Conservation (phyloP, 768 basidiomycete genomes). For the Amyloporia xantha region DNA sequence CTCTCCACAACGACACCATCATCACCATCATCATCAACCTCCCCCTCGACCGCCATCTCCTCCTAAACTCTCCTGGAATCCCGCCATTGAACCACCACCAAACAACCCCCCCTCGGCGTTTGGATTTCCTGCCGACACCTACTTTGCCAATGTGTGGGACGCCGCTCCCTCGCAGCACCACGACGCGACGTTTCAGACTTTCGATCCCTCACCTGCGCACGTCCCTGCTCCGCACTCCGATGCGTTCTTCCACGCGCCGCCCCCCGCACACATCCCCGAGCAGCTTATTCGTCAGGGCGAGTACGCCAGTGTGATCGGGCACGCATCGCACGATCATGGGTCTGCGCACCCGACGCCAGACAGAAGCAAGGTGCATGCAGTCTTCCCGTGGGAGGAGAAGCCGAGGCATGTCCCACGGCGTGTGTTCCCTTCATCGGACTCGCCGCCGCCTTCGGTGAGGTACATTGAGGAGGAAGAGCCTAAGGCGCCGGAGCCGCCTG, state of each 20-base stretch:
- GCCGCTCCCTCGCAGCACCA: conserved; percentile 38
- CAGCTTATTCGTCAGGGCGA: conserved; percentile 64
- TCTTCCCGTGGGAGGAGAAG: conserved; percentile 96
- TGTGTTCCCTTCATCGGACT: conserved; percentile 64
- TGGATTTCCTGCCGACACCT: conserved; percentile 66
- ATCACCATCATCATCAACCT: conserved; percentile 18
- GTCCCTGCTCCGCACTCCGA: conserved; percentile 34
- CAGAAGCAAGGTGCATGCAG: conserved; percentile 57
- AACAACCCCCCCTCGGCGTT: conserved; percentile 44
- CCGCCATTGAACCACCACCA: conserved; percentile 75
- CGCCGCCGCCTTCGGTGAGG: conserved; percentile 36
- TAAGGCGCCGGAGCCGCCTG: background rate
- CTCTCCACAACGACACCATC: conserved; percentile 20
- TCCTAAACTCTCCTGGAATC: conserved; percentile 73
- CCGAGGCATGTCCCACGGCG: conserved; percentile 61
- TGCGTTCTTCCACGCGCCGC: conserved; percentile 56
- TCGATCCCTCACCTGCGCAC: background rate
- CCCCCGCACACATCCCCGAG: conserved; percentile 57
- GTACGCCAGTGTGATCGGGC: conserved; percentile 54
- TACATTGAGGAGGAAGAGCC: conserved; percentile 18
- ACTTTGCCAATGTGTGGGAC: conserved; percentile 89
- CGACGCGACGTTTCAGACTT: conserved; percentile 28
- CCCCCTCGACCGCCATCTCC: conserved; percentile 49
- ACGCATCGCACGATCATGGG: conserved; percentile 37
- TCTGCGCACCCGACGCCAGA: conserved; percentile 55